phyloP scores from a whole-genome alignment of 106 monocot genomes.

The Alisma plantagoaquatica region DNA sequence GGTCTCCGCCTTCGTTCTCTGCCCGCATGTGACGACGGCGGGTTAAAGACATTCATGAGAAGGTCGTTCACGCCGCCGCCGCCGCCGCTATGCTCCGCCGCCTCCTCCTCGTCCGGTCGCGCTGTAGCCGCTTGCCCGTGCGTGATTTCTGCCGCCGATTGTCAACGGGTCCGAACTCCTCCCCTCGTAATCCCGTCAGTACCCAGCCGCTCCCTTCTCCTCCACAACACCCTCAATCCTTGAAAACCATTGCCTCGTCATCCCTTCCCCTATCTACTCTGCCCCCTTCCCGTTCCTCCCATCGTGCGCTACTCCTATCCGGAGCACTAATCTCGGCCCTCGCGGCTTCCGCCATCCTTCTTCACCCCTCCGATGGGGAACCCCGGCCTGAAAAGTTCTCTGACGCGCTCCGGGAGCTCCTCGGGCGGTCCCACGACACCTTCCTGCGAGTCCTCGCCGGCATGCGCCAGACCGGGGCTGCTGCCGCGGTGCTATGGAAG shows the following conservation, averaged over 20 bases:
- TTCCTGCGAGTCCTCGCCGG: conserved; percentile 24
- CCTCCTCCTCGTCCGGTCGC: conserved; percentile 3
- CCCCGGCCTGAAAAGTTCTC: no score
- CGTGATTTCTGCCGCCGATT: neutral
- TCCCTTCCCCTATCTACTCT: neutral
- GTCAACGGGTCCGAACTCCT: neutral
- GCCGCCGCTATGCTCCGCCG: conserved; percentile 8
- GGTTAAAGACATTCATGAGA: no score
- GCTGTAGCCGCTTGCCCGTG: neutral
- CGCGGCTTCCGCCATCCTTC: conserved; percentile 19
- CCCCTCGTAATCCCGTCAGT: neutral
- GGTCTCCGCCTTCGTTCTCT: neutral
- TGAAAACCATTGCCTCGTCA: conserved; percentile 1
- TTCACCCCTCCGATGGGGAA: conserved; percentile 8
- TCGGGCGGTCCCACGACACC: conserved; percentile 39
- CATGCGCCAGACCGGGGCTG: conserved; percentile 68
- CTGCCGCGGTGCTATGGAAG: conserved; percentile 61
- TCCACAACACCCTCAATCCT: neutral
- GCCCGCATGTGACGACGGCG: neutral
- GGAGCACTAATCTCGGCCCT: conserved; percentile 43
- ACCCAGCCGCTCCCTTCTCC: neutral
- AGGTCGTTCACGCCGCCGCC: neutral
- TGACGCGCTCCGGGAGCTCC: conserved; percentile 36
- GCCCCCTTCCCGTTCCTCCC: neutral
- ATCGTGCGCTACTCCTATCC: conserved; percentile 11